Conservation (phyloP, 1,284 basidiomycete species). For the Cryptococcus wingfieldii region DNA sequence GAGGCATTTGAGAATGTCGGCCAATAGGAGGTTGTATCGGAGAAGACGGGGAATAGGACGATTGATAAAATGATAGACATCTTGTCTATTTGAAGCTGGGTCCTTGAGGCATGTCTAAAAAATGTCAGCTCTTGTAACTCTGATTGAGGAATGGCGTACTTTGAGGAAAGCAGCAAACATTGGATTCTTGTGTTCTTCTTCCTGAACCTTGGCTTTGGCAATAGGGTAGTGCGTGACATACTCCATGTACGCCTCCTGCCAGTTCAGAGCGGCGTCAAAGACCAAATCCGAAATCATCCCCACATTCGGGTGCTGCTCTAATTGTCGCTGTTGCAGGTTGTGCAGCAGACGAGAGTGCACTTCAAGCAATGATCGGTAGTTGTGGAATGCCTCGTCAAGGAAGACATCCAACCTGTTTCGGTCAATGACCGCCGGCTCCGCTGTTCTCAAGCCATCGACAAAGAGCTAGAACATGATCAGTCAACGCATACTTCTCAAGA, state of each 20-base stretch:
- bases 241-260: constrained; percentile 86
- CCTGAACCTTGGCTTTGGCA: constrained; percentile 82
- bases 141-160: constrained; percentile 50
- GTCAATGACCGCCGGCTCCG: constrained; percentile 66
- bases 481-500: not conserved
- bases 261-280: constrained; percentile 83
- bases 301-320: constrained; percentile 81
- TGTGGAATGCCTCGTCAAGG: constrained; percentile 87
- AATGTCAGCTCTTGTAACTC: not conserved
- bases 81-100: constrained; percentile 57
- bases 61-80: constrained; percentile 83
- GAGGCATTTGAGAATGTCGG: constrained; percentile 61
- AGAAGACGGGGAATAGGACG: constrained; percentile 82
- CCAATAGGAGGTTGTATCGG: constrained; percentile 81
- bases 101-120: constrained; percentile 27
- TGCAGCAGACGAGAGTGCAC: constrained; percentile 76
- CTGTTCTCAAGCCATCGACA: constrained; percentile 65
- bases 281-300: constrained; percentile 79
- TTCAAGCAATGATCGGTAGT: constrained; percentile 61
- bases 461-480: constrained; percentile 42
- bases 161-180: constrained; percentile 79
- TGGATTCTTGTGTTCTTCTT: constrained; percentile 75
- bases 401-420: constrained; percentile 69
- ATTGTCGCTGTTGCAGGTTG: constrained; percentile 76
- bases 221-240: constrained; percentile 93